Conservation (phyloP, 768 basidiomycete genomes). For the Chalciporus pseudorubinellus region DNA sequence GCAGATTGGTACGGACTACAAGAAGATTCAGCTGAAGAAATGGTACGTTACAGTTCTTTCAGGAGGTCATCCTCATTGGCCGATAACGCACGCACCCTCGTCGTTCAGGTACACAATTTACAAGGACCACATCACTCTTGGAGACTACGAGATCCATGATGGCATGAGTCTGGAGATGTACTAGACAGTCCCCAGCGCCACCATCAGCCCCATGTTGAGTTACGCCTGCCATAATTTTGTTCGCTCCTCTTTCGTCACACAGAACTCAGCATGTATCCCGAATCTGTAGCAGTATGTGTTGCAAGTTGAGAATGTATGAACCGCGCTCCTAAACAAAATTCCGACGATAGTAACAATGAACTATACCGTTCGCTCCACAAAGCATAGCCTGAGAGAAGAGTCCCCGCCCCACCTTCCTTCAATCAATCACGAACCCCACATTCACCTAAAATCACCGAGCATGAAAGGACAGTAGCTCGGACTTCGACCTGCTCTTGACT, state of each 20-base stretch:
- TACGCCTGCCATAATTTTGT: not conserved
- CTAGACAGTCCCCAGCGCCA: slow-evolving; percentile 31
- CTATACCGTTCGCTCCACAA: not conserved
- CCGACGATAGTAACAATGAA: not conserved
- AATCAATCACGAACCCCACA: not conserved
- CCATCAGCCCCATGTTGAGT: slow-evolving; percentile 4
- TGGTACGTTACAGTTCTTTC: slow-evolving; percentile 57
- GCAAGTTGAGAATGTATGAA: slow-evolving; percentile 1
- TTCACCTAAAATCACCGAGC: not conserved
- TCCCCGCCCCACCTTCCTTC: not conserved
- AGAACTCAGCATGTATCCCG: slow-evolving; percentile 7
- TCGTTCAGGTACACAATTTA: slow-evolving; percentile 81
- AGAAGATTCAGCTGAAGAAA: slow-evolving; percentile 94
- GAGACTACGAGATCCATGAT: slow-evolving; percentile 92
- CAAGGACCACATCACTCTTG: slow-evolving; percentile 93
- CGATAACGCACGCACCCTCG: not conserved
- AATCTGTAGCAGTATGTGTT: slow-evolving; percentile 11
- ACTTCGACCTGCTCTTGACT: slow-evolving; percentile 18
- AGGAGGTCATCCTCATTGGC: not conserved
- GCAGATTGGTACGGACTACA: slow-evolving; percentile 83
- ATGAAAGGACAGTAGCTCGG: slow-evolving; percentile 11
- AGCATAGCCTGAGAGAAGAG: not conserved
- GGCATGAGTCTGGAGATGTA: slow-evolving; percentile 96
- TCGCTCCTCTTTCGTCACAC: not conserved
- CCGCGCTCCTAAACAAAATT: not conserved